Conservation (phyloP, 2,329 filamentous ascomycete species). For the Penicillium sp. region DNA sequence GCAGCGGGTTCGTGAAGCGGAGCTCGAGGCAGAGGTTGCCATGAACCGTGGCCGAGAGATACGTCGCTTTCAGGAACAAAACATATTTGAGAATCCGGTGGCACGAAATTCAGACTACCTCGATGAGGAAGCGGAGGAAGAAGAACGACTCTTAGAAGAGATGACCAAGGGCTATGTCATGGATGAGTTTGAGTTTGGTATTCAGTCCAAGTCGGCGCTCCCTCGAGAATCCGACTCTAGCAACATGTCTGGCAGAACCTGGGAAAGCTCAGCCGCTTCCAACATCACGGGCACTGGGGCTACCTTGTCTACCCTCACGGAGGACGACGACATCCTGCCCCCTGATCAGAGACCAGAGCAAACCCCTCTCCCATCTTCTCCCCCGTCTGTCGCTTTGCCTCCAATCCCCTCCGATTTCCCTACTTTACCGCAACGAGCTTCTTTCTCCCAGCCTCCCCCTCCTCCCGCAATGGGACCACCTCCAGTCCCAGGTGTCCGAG, state of each 20-base stretch:
- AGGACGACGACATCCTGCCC: slow-evolving; percentile 53
- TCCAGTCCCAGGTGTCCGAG: slow-evolving; percentile 61
- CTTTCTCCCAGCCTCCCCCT: slow-evolving; percentile 16
- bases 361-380: slow-evolving; percentile 36
- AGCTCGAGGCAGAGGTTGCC: slow-evolving; percentile 66
- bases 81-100: slow-evolving; percentile 18
- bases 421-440: slow-evolving; percentile 16
- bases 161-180: slow-evolving; percentile 82
- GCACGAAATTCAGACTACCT: slow-evolving; percentile 47
- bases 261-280: slow-evolving; percentile 75
- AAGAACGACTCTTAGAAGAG: slow-evolving; percentile 77
- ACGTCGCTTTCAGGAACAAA: slow-evolving; percentile 42
- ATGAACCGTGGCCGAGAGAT: slow-evolving; percentile 62
- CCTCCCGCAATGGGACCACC: slow-evolving; percentile 22
- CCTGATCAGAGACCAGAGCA: slow-evolving; percentile 36
- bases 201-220: slow-evolving; percentile 65
- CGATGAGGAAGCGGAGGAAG: slow-evolving; percentile 69
- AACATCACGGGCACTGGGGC: slow-evolving; percentile 69
- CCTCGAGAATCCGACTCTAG: slow-evolving; percentile 82
- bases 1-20: slow-evolving; percentile 71
- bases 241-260: slow-evolving; percentile 72
- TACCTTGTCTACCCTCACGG: slow-evolving; percentile 70
- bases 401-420: slow-evolving; percentile 40
- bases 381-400: slow-evolving; percentile 43
- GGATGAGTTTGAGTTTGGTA: slow-evolving; percentile 76